A percentile compares a stretch with the other conserved stretches of the same genome.
Evolutionary conservation across 1,139 yeast genomes (phyloP).

Genomic region (Zhuliangozyma parablackwelliae): DNA sequence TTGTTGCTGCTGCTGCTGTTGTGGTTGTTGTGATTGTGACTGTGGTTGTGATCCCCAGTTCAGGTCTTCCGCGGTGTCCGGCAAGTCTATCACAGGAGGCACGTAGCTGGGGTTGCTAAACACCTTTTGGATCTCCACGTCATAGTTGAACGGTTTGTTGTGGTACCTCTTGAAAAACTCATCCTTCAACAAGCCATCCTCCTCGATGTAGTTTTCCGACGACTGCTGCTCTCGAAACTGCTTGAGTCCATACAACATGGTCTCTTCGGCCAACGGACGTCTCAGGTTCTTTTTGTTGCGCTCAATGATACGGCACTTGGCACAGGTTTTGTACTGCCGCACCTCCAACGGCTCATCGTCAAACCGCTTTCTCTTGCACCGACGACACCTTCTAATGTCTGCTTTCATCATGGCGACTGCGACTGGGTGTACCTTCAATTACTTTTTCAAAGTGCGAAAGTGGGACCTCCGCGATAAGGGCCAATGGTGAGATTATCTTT

Average conservation of each 20-base stretch:
- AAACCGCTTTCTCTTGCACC: constrained; percentile 56
- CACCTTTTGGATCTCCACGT: constrained; percentile 13
- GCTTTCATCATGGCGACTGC: constrained; percentile 1
- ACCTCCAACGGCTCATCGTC: constrained; percentile 59
- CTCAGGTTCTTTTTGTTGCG: constrained; percentile 44
- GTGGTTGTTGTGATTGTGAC: not conserved
- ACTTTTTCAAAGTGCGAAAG: too few species aligned
- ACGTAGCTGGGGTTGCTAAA: constrained; percentile 13
- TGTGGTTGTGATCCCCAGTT: constrained; percentile 1
- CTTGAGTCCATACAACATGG: constrained; percentile 46
- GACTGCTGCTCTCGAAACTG: constrained; percentile 43
- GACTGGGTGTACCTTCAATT: too few species aligned
- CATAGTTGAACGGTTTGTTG: constrained; percentile 15
- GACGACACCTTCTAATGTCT: constrained; percentile 48
- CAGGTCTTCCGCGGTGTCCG: constrained; percentile 3
- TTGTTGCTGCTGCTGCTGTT: constrained; percentile 5
- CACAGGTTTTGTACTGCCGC: constrained; percentile 55
- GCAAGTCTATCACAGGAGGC: constrained; percentile 10
- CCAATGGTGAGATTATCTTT: too few species aligned
- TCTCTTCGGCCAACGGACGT: constrained; percentile 46
- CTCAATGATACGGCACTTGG: constrained; percentile 56
- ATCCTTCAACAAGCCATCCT: constrained; percentile 30
- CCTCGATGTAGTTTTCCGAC: constrained; percentile 37
- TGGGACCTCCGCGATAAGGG: too few species aligned
- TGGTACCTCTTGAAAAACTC: constrained; percentile 19